Base-by-base conservation (phyloP, 2,329 filamentous ascomycete species). In the Didymella sp. region DNA sequence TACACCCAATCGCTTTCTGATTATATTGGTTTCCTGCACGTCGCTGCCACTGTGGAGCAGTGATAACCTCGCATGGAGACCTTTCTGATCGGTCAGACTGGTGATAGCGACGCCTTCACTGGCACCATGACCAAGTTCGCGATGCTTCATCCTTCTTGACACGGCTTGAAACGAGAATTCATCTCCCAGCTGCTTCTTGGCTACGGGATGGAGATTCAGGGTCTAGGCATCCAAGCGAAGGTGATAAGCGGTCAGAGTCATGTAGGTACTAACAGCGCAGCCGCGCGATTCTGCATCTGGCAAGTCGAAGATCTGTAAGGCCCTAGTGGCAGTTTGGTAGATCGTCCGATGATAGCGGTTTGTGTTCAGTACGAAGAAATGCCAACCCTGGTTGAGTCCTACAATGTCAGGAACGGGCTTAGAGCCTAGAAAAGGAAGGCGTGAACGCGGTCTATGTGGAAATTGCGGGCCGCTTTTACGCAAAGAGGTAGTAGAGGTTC, bases 371-470 rank as follows among this genome's bases (percentile, higher is more conserved):
- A 42, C 17, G 45, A 46, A 24, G 17, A 27, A 31, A 42, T 19
- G 28, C 42, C 42, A 40, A 56, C 21, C 22, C 22, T 45, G 25
- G 6, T 30, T 54, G 40, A 15, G 38, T 41, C 24, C n/a, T n/a
- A 24, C 21, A 17, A 17, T 31, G 13, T 37, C 50, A 30, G 42
- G 47, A 30, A 42, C 47, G 47, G 35, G 28, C 27, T 19, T 30
- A 17, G 24, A 27, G 15, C 3, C 42, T 51, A 19, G 9, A 46
- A 51, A n/a, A 56, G 53, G 53, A 45, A 56, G 47, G 53, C 53
- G 38, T 25, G 22, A 25, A 25, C 22, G 13, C 38, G 35, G 9
- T 6, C 15, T 19, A 21, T 47, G 35, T 51, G 42, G 47, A 56
- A 19, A 56, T 25, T 47, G 27, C 42, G 47, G 53, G 42, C 42